phyloP scores from a whole-genome alignment of 116 monocot species.

The Papilionanthe hybrid region DNA sequence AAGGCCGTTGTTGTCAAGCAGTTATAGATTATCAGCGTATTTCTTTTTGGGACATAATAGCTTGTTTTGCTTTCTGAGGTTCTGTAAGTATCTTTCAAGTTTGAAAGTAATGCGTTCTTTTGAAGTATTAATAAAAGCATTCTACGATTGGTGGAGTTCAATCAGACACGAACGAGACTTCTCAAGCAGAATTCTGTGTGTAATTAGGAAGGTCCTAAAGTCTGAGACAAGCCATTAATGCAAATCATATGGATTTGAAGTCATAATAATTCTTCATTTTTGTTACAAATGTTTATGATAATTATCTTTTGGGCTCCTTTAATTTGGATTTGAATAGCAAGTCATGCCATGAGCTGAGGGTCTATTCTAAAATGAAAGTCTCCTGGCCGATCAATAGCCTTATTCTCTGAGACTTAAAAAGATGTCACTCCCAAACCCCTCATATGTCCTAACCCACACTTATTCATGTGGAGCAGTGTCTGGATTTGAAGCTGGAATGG shows the following conservation, averaged over 20 bases:
- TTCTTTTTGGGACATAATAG: neutral
- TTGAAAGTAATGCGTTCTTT: neutral
- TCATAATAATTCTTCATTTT: neutral
- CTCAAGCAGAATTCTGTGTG: neutral
- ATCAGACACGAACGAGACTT: neutral
- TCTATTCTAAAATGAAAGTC: neutral
- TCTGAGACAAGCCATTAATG: neutral
- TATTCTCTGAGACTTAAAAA: neutral
- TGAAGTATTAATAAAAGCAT: neutral
- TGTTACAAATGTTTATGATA: neutral
- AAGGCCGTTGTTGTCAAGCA: neutral
- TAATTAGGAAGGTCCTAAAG: neutral
- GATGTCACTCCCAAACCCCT: neutral
- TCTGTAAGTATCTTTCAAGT: neutral
- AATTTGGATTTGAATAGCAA: neutral
- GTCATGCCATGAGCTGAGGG: neutral
- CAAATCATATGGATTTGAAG: neutral
- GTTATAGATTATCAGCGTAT: neutral
- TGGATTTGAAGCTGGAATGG: neutral
- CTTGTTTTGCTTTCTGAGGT: constrained; percentile 1
- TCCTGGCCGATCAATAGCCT: neutral
- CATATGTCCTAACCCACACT: neutral
- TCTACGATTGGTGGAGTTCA: neutral
- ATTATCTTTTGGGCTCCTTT: neutral
- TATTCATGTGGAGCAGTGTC: neutral